Percentiles rank a stretch among this genome's conserved stretches.
These are phyloP conservation scores for Dendrocalamus sinicus DNA, from an alignment of 176 grass and related monocot genomes.

Conservation along the genomic window DNA sequence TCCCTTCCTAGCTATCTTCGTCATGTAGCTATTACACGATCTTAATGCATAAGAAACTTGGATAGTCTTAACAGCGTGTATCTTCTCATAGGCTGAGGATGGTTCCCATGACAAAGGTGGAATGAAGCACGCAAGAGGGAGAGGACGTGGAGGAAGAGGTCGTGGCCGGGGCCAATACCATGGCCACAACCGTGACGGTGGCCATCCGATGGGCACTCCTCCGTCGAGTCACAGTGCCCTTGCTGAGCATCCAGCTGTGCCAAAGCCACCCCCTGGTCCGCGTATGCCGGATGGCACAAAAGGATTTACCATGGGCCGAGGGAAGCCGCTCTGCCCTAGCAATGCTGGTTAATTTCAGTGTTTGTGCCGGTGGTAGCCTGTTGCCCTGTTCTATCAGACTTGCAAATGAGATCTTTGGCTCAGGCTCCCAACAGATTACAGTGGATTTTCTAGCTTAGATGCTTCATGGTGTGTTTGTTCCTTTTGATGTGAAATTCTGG, in stretches of 20 bases:
- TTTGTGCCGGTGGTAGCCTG: not conserved
- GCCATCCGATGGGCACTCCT: constrained; percentile 54
- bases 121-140: constrained; percentile 53
- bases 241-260: constrained; percentile 55
- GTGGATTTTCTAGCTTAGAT: constrained; percentile 32
- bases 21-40: not conserved
- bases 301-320: constrained; percentile 89
- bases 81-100: constrained; percentile 54
- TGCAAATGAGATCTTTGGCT: constrained; percentile 4
- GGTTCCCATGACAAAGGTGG: constrained; percentile 51
- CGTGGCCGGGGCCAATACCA: constrained; percentile 54
- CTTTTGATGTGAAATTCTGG: constrained; percentile 43
- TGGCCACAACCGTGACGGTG: constrained; percentile 38
- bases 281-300: constrained; percentile 97
- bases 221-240: constrained; percentile 44
- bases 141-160: constrained; percentile 60
- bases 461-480: constrained; percentile 28
- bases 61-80: not conserved
- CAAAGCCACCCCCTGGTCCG: constrained; percentile 82
- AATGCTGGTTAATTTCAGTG: constrained; percentile 18
- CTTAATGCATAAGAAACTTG: not conserved
- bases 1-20: not conserved
- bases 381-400: not conserved
- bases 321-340: constrained; percentile 57
- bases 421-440: not conserved